These are phyloP conservation scores for Podosphaera fusca DNA, from an alignment of 2,329 filamentous ascomycete genomes.

Conservation along the genomic window DNA sequence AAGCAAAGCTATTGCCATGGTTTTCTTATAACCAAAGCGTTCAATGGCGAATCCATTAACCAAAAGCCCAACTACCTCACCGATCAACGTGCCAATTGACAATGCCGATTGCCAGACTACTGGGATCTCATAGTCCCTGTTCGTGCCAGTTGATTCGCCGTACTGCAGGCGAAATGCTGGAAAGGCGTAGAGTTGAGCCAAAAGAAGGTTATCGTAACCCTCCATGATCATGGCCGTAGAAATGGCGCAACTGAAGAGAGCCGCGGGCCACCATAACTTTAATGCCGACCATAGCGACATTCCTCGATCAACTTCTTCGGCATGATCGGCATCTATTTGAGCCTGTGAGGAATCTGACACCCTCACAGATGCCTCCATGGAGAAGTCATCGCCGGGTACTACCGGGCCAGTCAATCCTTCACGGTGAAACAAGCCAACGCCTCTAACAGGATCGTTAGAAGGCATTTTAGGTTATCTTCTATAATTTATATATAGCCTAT, in stretches of 20 bases:
- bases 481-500: too few relatives aligned
- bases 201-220: not conserved
- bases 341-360: too few relatives aligned
- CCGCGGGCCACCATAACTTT: constrained; percentile 66
- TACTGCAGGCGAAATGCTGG: not conserved
- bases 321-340: constrained; percentile 10
- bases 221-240: constrained; percentile 50
- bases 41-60: constrained; percentile 20
- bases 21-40: not conserved
- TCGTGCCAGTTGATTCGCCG: not conserved
- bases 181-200: not conserved
- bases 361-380: too few relatives aligned
- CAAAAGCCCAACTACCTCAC: constrained; percentile 19
- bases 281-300: constrained; percentile 60
- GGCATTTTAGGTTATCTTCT: too few relatives aligned
- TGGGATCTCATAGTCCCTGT: constrained; percentile 16
- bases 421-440: too few relatives aligned
- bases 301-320: constrained; percentile 38
- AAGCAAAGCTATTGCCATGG: constrained; percentile 8
- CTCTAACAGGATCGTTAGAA: too few relatives aligned
- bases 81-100: constrained; percentile 9
- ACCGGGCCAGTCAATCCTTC: too few relatives aligned
- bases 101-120: constrained; percentile 21
- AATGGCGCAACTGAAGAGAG: constrained; percentile 63
- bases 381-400: too few relatives aligned